Evolutionary conservation across 2,329 filamentous ascomycete species (phyloP).

Genomic region (Epichloe sp.): DNA sequence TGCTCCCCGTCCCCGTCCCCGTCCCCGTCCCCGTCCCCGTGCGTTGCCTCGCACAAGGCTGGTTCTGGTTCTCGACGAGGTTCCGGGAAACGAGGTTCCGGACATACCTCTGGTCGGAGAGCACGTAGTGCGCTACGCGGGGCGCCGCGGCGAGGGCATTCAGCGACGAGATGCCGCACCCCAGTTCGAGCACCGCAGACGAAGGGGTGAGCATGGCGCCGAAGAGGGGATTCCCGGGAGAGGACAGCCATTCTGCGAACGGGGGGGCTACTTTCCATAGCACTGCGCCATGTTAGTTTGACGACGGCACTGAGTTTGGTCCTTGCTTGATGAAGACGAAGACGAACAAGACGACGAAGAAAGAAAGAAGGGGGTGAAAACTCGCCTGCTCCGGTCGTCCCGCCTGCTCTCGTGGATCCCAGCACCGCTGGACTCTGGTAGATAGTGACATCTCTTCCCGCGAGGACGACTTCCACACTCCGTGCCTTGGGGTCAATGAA

Average conservation of each 20-base stretch:
- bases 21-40: neutral
- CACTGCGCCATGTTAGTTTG: conserved; percentile 33
- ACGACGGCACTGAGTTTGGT: too few relatives aligned
- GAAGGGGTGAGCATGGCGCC: conserved; percentile 32
- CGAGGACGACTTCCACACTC: conserved; percentile 53
- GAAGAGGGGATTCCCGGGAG: conserved; percentile 50
- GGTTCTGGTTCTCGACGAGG: conserved; percentile 44
- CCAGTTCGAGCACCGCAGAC: conserved; percentile 65
- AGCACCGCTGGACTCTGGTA: conserved; percentile 75
- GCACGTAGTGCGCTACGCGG: conserved; percentile 50
- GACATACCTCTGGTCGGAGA: conserved; percentile 84
- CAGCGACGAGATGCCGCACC: conserved; percentile 75
- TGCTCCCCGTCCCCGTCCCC: conserved; percentile 6
- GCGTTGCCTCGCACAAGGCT: conserved; percentile 15
- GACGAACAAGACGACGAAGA: neutral
- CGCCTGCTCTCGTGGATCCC: conserved; percentile 56
- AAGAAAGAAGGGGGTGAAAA: neutral
- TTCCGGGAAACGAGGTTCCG: conserved; percentile 66
- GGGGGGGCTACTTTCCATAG: conserved; percentile 89
- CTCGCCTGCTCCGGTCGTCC: conserved; percentile 40
- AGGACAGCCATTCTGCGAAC: conserved; percentile 68
- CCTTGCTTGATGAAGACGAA: accelerated
- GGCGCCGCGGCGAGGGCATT: conserved; percentile 57
- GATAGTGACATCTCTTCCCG: conserved; percentile 57
- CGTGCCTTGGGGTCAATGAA: conserved; percentile 64